Evolutionary conservation across 306 rosid genomes (phyloP).

Genomic region (Castanospermum australe): DNA sequence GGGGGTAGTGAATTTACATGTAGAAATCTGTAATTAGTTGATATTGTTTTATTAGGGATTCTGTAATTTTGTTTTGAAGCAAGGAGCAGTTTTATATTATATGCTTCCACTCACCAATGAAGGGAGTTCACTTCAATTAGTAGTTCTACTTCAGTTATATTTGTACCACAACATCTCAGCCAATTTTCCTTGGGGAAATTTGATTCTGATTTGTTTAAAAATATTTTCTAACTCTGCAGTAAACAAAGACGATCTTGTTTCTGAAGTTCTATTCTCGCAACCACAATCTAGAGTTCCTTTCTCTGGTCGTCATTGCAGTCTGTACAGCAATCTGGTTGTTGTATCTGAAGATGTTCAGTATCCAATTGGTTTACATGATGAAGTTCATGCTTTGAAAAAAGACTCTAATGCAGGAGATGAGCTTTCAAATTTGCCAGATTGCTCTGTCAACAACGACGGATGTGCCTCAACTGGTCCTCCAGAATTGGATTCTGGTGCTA

Average conservation of each 20-base stretch:
- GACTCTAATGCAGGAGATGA: conserved; percentile 29
- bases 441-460: conserved; percentile 40
- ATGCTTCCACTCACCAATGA: neutral
- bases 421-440: conserved; percentile 38
- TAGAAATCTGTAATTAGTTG: no score
- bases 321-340: conserved; percentile 38
- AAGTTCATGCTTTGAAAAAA: conserved; percentile 22
- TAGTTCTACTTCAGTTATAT: neutral
- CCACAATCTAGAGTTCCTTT: conserved; percentile 39
- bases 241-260: conserved; percentile 45
- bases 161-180: neutral
- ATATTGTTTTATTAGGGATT: no score
- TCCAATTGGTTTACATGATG: conserved; percentile 35
- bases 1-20: neutral
- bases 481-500: conserved; percentile 30
- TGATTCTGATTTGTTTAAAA: neutral
- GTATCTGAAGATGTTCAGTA: conserved; percentile 28
- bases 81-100: neutral
- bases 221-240: conserved; percentile 37
- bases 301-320: conserved; percentile 32
- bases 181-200: neutral
- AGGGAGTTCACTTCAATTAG: neutral
- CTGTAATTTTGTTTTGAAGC: neutral
- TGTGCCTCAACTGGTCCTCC: conserved; percentile 43
- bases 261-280: conserved; percentile 42